These are phyloP conservation scores for Yamadazyma kitorensis DNA, from an alignment of 805 yeast genomes.

Conservation along the genomic window DNA sequence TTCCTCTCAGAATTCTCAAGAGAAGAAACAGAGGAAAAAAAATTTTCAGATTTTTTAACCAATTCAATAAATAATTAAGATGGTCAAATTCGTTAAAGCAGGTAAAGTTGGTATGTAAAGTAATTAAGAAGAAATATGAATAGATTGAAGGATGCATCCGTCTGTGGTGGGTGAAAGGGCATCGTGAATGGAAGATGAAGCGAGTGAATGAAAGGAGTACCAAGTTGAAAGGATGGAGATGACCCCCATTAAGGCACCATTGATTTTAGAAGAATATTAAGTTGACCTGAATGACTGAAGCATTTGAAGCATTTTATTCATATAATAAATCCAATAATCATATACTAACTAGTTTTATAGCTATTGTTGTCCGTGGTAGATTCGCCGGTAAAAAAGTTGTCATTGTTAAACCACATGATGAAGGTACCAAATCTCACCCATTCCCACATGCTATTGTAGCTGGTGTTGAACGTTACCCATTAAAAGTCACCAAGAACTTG, in stretches of 20 bases:
- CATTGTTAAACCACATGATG: slow-evolving; percentile 96
- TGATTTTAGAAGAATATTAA: too few relatives aligned
- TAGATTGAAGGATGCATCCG: too few relatives aligned
- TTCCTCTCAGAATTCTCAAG: too few relatives aligned
- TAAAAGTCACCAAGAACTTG: slow-evolving; percentile 92
- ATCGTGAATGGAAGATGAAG: not conserved
- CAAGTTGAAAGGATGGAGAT: not conserved
- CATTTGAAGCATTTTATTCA: too few relatives aligned
- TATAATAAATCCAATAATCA: too few relatives aligned
- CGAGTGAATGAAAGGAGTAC: not conserved
- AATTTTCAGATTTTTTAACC: slow-evolving; percentile 9
- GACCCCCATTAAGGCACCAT: not conserved
- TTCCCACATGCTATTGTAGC: slow-evolving; percentile 99
- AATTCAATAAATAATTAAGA: slow-evolving; percentile 36
- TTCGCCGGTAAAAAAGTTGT: slow-evolving; percentile 99
- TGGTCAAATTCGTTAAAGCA: slow-evolving; percentile 99
- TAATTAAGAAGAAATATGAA: too few relatives aligned
- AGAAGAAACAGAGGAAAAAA: too few relatives aligned
- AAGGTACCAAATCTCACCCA: slow-evolving; percentile 97
- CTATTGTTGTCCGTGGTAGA: slow-evolving; percentile 99
- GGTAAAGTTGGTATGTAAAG: slow-evolving; percentile 98
- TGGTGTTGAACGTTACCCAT: slow-evolving; percentile 98
- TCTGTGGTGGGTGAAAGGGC: not conserved
- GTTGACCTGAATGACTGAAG: too few relatives aligned
- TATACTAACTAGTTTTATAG: slow-evolving; percentile 47